Evolutionary conservation across 306 rosid genomes (phyloP), one percentile per base, ranked within the genome.

Genomic region (Lablab purpureus): DNA sequence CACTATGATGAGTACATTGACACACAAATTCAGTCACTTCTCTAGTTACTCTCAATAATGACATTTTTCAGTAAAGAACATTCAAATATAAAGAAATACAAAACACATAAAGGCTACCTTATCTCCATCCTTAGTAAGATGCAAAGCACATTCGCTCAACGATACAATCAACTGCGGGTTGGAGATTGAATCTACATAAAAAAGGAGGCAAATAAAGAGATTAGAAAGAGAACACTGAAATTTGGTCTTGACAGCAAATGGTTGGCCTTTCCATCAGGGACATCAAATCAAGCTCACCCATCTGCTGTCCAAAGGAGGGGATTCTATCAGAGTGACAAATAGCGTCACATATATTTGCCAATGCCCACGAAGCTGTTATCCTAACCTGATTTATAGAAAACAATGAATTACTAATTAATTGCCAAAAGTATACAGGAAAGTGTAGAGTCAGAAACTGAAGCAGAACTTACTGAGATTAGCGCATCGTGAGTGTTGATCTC

Each of bases 341-440:
- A 69, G 98, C 90, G 79, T 95, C 97, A 30, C 97, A 95, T 71
- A 95, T 81, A 83, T 95, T 95, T 83, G 97, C 99, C 91, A 95
- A 80, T 67, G 99, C 98, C 99, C 99, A 95, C 10, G 98, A 91
- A 55, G 99, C 94, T 19, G 97, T 90, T 82, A 93, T 89, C 83
- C 94, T 85, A 64, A 95, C 99, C 98, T 92, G 88, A 75, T 81
- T 77, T 28, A 50, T 77, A 7, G 59, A 75, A 82, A 63, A 32
- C 40, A 55, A 64, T 47, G 66, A 52, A 58, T 77, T 58, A 69
- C 80, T 32, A 67, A 22, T 22, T 59, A 54, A 67, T 46, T 84
- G 8, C n/a, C 55, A 65, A n/a, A 43, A 12, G 10, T 58, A 51
- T 22, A 34, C 41, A 30, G 55, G 67, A 58, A 67, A 17, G 49